Evolutionary conservation across 164 flowering plant species (phyloP), one percentile per base, ranked within the genome.

Genomic region (Berberis thunbergii): DNA sequence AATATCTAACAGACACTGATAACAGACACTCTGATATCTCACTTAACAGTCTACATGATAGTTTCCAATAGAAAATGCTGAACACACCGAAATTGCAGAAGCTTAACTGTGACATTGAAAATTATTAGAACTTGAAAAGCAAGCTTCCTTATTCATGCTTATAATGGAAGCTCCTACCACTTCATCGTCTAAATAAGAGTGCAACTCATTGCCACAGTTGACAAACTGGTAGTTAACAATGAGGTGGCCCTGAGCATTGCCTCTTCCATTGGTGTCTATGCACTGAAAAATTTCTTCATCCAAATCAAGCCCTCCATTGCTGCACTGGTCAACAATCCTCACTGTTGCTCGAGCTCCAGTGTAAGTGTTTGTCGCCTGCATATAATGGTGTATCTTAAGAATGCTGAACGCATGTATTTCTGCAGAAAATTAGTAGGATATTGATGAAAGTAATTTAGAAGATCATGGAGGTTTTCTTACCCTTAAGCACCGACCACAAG

Each of bases 301-400:
- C 80, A 89, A 70, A 71, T 89, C 96, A 38, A 87, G 53, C 7
- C 96, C 93, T 64, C 93, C 96, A 45, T 89, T 89, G 69, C 80
- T 66, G 75, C 96, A 85, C 61, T 89, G 89, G 61, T 89, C 96
- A 8, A 89, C 88, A 2, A 89, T 87, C 49, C 93, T 83, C 62
- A 83, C 91, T 0, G 80, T 84, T 41, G 54, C 58, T 54, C 72
- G 76, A 9, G 83, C 73, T 12, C 84, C 78, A 0, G 93, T 87
- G 13, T 59, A 63, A 0, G 72, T 75, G 69, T 89, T 89, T 4
- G 85, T 86, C 63, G 86, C 86, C 95, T 85, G 75, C 72, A 68
- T 40, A 41, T 39, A 2, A 48, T 48, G 50, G 7, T 48, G 10
- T 48, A 48, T 48, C 50, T 48, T 6, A 6, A 48, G 1, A 48